Percentiles rank a stretch among this genome's conserved stretches.
Evolutionary conservation across 805 yeast species (phyloP).

Genomic region (Candida taoyuanica): DNA sequence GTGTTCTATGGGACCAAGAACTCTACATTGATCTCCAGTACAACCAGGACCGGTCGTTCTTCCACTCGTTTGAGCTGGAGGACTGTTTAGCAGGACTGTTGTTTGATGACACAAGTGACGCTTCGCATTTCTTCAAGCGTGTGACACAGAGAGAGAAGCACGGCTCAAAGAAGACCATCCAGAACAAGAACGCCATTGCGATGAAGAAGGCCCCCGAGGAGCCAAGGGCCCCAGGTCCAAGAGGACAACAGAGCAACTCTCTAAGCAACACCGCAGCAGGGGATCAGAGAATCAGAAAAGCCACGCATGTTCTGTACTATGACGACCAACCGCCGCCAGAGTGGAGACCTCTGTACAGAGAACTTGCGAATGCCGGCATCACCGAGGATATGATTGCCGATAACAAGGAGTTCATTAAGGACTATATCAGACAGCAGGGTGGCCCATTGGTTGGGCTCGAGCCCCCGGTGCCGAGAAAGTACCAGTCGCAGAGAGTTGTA

Average conservation of each 20-base stretch:
- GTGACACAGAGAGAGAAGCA: conserved; percentile 72
- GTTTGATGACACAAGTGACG: conserved; percentile 87
- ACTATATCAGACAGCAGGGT: conserved; percentile 67
- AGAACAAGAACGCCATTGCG: conserved; percentile 85
- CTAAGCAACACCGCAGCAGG: conserved; percentile 28
- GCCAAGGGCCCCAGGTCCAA: conserved; percentile 27
- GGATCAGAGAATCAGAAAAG: conserved; percentile 49
- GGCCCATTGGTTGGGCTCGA: conserved; percentile 79
- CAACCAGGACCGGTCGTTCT: conserved; percentile 90
- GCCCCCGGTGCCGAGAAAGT: conserved; percentile 74
- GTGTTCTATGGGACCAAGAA: conserved; percentile 97
- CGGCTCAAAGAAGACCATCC: conserved; percentile 80
- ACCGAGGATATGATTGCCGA: conserved; percentile 87
- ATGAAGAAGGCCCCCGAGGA: conserved; percentile 48
- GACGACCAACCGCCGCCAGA: conserved; percentile 80
- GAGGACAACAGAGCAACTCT: conserved; percentile 21
- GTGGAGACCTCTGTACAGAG: conserved; percentile 72
- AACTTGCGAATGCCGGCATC: conserved; percentile 73
- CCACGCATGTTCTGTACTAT: conserved; percentile 61
- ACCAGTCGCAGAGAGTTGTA: conserved; percentile 36
- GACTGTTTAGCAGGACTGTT: conserved; percentile 82
- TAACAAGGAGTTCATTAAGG: conserved; percentile 76
- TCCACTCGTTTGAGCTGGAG: conserved; percentile 92
- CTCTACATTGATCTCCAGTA: conserved; percentile 82
- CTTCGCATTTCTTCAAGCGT: conserved; percentile 76